Evolutionary conservation across 2,329 filamentous ascomycete genomes (phyloP).

Genomic region (Nannizziopsis barbatae): DNA sequence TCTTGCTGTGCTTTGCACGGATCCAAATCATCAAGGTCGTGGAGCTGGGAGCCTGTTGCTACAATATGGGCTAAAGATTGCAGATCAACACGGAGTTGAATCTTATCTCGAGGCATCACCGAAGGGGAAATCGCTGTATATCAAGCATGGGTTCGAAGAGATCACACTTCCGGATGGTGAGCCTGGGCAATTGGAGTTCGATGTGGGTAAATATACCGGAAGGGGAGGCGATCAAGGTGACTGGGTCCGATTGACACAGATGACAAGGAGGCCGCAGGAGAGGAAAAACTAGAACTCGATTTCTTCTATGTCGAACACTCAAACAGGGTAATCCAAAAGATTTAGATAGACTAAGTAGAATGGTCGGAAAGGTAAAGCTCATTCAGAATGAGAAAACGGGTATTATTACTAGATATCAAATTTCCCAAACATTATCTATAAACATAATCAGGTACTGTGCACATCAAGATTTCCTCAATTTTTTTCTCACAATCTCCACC

Average conservation of each 20-base stretch:
- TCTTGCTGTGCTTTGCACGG: conserved; percentile 26
- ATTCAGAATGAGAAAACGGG: not conserved
- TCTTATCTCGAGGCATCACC: conserved; percentile 20
- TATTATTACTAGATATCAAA: not conserved
- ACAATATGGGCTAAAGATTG: conserved; percentile 20
- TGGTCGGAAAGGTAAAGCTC: not conserved
- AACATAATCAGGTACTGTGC: too few species aligned
- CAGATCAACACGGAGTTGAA: conserved; percentile 18
- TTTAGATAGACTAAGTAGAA: too few species aligned
- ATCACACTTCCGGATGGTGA: conserved; percentile 8
- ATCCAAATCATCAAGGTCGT: conserved; percentile 21
- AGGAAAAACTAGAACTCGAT: not conserved
- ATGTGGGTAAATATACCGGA: conserved; percentile 10
- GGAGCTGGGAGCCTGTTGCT: conserved; percentile 23
- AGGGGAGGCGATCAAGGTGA: conserved; percentile 8
- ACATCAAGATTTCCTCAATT: not conserved
- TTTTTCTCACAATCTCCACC: not conserved
- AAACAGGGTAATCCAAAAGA: too few species aligned
- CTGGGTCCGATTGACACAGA: conserved; percentile 11
- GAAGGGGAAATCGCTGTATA: conserved; percentile 22
- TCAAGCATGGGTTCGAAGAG: conserved; percentile 22
- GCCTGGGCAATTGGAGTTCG: conserved; percentile 10
- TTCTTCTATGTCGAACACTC: too few species aligned
- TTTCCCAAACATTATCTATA: too few species aligned
- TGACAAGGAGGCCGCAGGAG: conserved; percentile 6